These are phyloP conservation scores for Smittium culicis DNA, from an alignment of 371 early-diverging fungal genomes.

Conservation along the genomic window DNA sequence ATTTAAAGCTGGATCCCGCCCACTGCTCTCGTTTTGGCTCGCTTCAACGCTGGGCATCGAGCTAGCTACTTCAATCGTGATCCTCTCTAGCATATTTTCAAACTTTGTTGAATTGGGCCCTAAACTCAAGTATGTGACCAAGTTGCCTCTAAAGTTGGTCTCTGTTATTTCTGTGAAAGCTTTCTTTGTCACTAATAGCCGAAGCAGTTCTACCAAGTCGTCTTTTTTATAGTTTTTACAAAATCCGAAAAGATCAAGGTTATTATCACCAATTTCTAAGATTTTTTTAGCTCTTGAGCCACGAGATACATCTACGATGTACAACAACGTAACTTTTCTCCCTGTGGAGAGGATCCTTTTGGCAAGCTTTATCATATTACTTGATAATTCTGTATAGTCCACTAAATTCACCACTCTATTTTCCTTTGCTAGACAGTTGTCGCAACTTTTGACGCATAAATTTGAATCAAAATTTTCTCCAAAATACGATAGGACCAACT, in stretches of 20 bases:
- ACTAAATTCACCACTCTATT: conserved; percentile 9
- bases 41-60: no score
- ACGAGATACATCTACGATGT: conserved; percentile 64
- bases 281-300: conserved; percentile 51
- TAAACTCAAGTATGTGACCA: conserved; percentile 28
- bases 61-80: conserved; percentile 25
- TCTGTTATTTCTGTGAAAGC: conserved; percentile 45
- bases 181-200: conserved; percentile 41
- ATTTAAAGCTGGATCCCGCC: no score
- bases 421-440: conserved; percentile 61
- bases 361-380: conserved; percentile 37
- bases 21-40: no score
- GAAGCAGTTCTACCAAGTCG: conserved; percentile 53
- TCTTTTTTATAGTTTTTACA: conserved; percentile 41
- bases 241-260: conserved; percentile 40
- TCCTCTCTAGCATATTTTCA: conserved; percentile 27
- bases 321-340: conserved; percentile 49
- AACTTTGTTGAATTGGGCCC: conserved; percentile 33
- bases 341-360: conserved; percentile 18
- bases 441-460: conserved; percentile 77
- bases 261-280: conserved; percentile 31
- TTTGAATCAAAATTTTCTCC: conserved; percentile 68
- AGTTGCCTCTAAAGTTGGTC: conserved; percentile 33
- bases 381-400: conserved; percentile 47
- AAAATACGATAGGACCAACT: conserved; percentile 88